Conservation (phyloP, 805 yeast genomes). For the Yarrowia sp. region DNA sequence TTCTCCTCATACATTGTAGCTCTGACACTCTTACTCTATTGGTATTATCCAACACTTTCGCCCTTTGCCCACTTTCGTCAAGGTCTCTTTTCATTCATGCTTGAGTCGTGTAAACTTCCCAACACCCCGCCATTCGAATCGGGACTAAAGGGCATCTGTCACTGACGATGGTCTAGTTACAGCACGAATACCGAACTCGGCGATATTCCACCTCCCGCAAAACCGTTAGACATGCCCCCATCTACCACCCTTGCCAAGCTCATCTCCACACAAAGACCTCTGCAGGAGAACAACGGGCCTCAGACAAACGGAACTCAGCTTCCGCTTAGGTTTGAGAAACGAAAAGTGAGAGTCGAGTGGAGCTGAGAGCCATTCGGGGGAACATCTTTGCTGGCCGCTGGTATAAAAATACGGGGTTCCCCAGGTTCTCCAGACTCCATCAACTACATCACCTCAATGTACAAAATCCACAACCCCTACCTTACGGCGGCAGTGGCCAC, state of each 20-base stretch:
- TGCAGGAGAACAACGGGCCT: no score
- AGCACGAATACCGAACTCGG: no score
- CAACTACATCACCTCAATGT: not conserved
- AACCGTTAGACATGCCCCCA: not conserved
- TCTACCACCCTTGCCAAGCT: slow-evolving; percentile 3
- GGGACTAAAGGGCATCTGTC: no score
- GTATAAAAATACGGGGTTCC: not conserved
- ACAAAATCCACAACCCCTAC: slow-evolving; percentile 60
- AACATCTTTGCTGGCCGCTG: no score
- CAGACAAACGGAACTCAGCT: slow-evolving; percentile 1
- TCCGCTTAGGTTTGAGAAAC: slow-evolving; percentile 5
- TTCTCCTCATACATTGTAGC: not conserved
- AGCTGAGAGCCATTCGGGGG: no score
- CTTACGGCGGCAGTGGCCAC: slow-evolving; percentile 64
- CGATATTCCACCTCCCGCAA: no score
- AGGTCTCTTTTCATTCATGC: slow-evolving; percentile 1
- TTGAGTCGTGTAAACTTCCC: slow-evolving; percentile 10
- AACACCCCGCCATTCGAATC: slow-evolving; percentile 1
- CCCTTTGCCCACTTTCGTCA: not conserved
- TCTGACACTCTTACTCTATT: not conserved
- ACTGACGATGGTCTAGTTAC: no score
- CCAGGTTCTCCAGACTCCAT: not conserved
- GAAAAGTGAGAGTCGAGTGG: not conserved
- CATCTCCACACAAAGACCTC: slow-evolving; percentile 3
- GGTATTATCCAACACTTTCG: no score